phyloP scores from a whole-genome alignment of 2,329 filamentous ascomycete genomes.

The Calonectria crousiana region DNA sequence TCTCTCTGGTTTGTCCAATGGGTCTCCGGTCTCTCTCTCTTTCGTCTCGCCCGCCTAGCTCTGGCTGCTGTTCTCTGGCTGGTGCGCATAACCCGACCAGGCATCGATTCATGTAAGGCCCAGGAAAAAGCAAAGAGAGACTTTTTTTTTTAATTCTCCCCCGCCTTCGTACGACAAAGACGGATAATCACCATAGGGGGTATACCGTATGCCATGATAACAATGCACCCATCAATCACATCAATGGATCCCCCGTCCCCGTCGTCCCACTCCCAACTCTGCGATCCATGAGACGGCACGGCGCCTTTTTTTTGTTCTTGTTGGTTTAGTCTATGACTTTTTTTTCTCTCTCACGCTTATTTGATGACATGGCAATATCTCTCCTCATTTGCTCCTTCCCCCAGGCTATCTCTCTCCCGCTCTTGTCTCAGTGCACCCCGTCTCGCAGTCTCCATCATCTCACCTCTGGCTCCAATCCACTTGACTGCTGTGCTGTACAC shows the following conservation, averaged over 20 bases:
- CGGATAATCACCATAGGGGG: slow-evolving; percentile 5
- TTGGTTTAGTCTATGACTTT: slow-evolving; percentile 6
- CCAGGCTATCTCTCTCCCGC: slow-evolving; percentile 9
- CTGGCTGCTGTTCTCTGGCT: not conserved
- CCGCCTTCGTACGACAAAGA: slow-evolving; percentile 8
- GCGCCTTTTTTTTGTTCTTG: not conserved
- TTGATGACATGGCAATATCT: slow-evolving; percentile 8
- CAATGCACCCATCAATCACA: slow-evolving; percentile 14
- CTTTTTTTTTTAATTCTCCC: not conserved
- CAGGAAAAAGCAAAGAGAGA: not conserved
- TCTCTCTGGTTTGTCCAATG: not conserved
- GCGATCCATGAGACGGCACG: not conserved
- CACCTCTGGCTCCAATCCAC: not conserved
- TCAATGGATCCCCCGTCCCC: slow-evolving; percentile 8
- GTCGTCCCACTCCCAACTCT: slow-evolving; percentile 11
- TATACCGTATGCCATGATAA: slow-evolving; percentile 5
- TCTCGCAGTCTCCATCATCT: slow-evolving; percentile 8
- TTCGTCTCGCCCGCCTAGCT: not conserved
- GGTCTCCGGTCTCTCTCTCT: not conserved
- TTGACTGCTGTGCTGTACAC: not conserved
- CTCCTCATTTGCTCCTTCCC: not conserved
- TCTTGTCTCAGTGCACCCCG: slow-evolving; percentile 17
- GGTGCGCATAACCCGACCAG: slow-evolving; percentile 7
- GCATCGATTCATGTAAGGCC: not conserved
- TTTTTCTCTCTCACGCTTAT: not conserved